Evolutionary conservation across 2,329 filamentous ascomycete species (phyloP), one percentile per base, ranked within the genome.

Genomic region (Sclerotinia subarctica): DNA sequence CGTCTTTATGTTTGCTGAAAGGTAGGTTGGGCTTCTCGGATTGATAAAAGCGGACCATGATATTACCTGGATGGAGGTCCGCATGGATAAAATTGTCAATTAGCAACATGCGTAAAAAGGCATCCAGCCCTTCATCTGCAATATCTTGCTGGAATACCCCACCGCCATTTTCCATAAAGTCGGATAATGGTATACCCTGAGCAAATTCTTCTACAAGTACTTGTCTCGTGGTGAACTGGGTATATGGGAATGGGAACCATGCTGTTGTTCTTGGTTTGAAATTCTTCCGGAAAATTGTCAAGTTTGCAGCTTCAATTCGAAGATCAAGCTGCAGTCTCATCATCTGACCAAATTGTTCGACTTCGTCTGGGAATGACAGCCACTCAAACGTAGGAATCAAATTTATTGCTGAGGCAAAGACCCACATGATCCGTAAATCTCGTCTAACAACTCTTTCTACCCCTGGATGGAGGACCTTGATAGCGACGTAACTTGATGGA

Each of bases 41-140:
- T 75, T 94, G 89, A 80, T 98, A 97, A 81, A 99, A 99, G 71
- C 96, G 93, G 58, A 99, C 94, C 94, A 99, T 98, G 80, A 99
- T 98, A 78, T 99, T 99, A 35, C 95, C 95, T 0, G 95, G 95
- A 77, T 99, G 95, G 42, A 99, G 82, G 77, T 99, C 95, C 6
- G 95, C 94, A 77, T 99, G 95, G 35, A 97, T 90, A 78, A 99
- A 99, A 78, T 99, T 99, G 79, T 99, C 95, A 51, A 99, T 90
- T 17, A 99, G 84, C 21, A 99, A 82, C 95, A 99, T 99, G 75
- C 94, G 92, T 62, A 99, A 81, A 79, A 99, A 99, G 3, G 94
- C 94, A 77, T 99, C 94, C 0, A 99, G 86, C 0, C 95, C 95
- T 80, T 98, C 94, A 68, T 96, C 90, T 4, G 95, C 94, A 71